These are phyloP conservation scores for Scutellaria barbata DNA, from an alignment of 257 asterid species.

Conservation along the genomic window DNA sequence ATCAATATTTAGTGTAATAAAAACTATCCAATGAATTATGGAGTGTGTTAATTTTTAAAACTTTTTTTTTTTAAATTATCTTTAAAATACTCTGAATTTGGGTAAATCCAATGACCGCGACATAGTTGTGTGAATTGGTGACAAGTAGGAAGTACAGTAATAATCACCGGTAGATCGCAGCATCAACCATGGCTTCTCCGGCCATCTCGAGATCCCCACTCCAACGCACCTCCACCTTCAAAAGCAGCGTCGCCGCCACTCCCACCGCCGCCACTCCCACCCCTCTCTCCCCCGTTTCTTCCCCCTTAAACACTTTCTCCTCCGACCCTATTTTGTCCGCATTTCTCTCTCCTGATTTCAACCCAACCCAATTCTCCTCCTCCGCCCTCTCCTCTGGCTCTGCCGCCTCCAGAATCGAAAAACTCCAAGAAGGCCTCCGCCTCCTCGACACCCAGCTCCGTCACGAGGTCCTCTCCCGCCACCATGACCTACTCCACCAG, in stretches of 20 bases:
- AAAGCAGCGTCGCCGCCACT: constrained; percentile 41
- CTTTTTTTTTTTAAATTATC: no score
- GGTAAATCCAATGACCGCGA: no score
- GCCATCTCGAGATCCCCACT: constrained; percentile 74
- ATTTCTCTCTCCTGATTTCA: constrained; percentile 81
- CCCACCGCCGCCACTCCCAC: constrained; percentile 39
- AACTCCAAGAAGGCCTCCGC: constrained; percentile 86
- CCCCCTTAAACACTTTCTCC: constrained; percentile 66
- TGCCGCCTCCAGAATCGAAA: constrained; percentile 92
- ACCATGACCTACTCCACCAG: constrained; percentile 77
- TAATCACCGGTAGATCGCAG: constrained; percentile 23
- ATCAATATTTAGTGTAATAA: no score
- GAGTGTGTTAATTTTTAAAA: no score
- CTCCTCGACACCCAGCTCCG: constrained; percentile 86
- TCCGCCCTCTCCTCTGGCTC: constrained; percentile 96
- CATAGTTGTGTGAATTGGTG: no score
- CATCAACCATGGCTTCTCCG: constrained; percentile 58
- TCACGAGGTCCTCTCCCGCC: constrained; percentile 85
- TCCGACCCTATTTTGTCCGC: constrained; percentile 86
- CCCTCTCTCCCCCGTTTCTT: constrained; percentile 36
- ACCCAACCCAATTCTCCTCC: constrained; percentile 91
- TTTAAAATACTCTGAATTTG: no score
- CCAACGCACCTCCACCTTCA: constrained; percentile 80
- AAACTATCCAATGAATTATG: no score
- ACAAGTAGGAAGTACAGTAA: not conserved